Conservation (phyloP, 2,329 filamentous ascomycete genomes). For the Rhynchosporium graminicola region DNA sequence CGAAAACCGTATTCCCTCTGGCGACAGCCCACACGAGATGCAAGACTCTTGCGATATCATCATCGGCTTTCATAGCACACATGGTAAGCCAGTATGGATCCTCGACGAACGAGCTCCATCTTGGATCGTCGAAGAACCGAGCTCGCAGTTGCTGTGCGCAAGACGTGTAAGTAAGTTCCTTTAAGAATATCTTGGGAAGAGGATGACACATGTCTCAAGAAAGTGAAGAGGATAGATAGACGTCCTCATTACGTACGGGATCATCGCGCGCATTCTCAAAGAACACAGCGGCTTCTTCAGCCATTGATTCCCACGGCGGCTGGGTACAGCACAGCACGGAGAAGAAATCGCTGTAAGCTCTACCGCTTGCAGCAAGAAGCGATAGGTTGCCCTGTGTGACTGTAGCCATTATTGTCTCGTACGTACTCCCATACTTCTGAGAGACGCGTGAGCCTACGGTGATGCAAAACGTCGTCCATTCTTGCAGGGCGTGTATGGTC, state of each 20-base stretch:
- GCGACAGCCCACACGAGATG: slow-evolving; percentile 11
- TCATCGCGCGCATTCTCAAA: not conserved
- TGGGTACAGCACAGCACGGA: not conserved
- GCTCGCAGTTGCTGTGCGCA: not conserved
- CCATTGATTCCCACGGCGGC: not conserved
- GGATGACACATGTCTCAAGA: too few relatives aligned
- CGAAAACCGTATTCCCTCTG: slow-evolving; percentile 10
- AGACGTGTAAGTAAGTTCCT: too few relatives aligned
- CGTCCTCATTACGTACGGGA: not conserved
- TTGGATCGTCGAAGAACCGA: slow-evolving; percentile 8
- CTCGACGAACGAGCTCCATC: not conserved
- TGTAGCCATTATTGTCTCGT: not conserved
- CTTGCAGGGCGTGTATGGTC: slow-evolving; percentile 1
- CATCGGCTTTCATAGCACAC: slow-evolving; percentile 12
- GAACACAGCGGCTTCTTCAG: not conserved
- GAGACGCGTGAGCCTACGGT: not conserved
- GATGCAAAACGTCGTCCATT: not conserved
- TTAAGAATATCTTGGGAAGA: too few relatives aligned
- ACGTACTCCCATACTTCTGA: not conserved
- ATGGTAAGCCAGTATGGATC: slow-evolving; percentile 5
- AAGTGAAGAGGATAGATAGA: too few relatives aligned
- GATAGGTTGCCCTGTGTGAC: not conserved
- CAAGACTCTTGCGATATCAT: not conserved
- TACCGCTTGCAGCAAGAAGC: not conserved
- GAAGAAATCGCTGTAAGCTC: not conserved